A percentile compares a stretch with the other conserved stretches of the same genome.
phyloP scores from a whole-genome alignment of 2,329 filamentous ascomycete genomes.

The Huntiella decipiens region DNA sequence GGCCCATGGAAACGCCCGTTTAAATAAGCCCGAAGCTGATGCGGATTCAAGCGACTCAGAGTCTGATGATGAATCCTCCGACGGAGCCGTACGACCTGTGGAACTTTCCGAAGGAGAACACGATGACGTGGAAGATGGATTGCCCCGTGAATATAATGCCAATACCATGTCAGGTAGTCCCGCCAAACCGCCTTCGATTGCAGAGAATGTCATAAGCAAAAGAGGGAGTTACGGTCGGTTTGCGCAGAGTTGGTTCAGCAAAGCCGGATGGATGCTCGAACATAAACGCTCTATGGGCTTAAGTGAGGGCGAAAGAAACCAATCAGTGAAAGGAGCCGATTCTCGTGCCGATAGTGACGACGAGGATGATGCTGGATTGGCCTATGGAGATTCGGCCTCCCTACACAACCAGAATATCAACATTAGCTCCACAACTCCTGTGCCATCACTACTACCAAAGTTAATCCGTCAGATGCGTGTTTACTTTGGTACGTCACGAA shows the following conservation, averaged over 20 bases:
- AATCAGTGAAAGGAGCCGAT: constrained; percentile 21
- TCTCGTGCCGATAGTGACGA: constrained; percentile 12
- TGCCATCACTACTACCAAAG: constrained; percentile 51
- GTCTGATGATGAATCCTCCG: constrained; percentile 28
- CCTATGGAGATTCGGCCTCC: constrained; percentile 5
- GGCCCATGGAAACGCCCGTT: constrained; percentile 12
- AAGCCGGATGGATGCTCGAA: constrained; percentile 59
- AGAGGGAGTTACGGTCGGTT: constrained; percentile 77
- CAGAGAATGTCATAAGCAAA: constrained; percentile 70
- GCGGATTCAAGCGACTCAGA: constrained; percentile 13
- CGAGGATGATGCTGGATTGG: constrained; percentile 8
- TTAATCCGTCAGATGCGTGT: constrained; percentile 67
- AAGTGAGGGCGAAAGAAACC: constrained; percentile 23
- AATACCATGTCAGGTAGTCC: constrained; percentile 16
- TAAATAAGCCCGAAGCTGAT: neutral
- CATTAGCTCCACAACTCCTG: constrained; percentile 10
- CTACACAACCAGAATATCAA: neutral
- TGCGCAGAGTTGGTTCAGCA: constrained; percentile 79
- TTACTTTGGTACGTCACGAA: constrained; percentile 61
- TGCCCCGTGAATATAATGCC: constrained; percentile 18
- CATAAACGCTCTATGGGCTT: constrained; percentile 52
- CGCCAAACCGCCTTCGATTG: constrained; percentile 41
- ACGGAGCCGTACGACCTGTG: constrained; percentile 18
- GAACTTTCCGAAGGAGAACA: neutral
- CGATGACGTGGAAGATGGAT: constrained; percentile 27